Percentiles rank a stretch among this genome's conserved stretches.
These are phyloP conservation scores for Salicornia ramosissima DNA, from an alignment of 148 eudicot species.

Conservation along the genomic window DNA sequence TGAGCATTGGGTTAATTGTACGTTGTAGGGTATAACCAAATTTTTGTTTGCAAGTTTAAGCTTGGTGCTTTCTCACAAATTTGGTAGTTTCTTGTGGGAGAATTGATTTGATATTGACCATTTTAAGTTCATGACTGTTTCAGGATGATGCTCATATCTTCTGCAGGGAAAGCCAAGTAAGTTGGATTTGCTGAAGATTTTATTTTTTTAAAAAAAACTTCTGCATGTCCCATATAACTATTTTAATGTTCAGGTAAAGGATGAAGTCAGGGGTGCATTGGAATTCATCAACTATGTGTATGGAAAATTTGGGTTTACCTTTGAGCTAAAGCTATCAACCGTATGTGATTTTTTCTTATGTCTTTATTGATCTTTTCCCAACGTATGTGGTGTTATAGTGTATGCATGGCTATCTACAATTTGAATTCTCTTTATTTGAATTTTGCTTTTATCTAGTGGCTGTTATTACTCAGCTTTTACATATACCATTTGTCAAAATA, in stretches of 20 bases:
- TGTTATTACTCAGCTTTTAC: too few species aligned
- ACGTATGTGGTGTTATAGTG: neutral
- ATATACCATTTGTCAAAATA: too few species aligned
- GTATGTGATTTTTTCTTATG: slow-evolving; percentile 32
- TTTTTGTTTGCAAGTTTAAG: neutral
- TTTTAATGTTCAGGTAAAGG: slow-evolving; percentile 64
- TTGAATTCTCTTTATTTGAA: neutral
- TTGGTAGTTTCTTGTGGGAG: neutral
- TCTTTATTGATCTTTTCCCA: neutral
- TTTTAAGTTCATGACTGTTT: slow-evolving; percentile 13
- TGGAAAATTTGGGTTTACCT: slow-evolving; percentile 78
- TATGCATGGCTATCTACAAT: neutral
- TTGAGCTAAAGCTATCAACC: slow-evolving; percentile 89
- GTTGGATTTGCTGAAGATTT: slow-evolving; percentile 25
- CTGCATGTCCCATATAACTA: neutral
- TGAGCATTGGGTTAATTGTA: neutral
- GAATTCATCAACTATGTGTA: slow-evolving; percentile 70
- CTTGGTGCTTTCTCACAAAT: neutral
- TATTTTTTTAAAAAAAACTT: neutral
- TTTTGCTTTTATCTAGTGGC: too few species aligned
- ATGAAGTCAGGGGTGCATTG: slow-evolving; percentile 75
- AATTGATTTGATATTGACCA: slow-evolving; percentile 16
- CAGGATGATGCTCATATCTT: slow-evolving; percentile 99
- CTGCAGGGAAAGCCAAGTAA: slow-evolving; percentile 94
- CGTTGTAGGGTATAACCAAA: neutral